These are phyloP conservation scores for Gloeophyllum trabeum DNA, from an alignment of 768 basidiomycete species.

Conservation along the genomic window DNA sequence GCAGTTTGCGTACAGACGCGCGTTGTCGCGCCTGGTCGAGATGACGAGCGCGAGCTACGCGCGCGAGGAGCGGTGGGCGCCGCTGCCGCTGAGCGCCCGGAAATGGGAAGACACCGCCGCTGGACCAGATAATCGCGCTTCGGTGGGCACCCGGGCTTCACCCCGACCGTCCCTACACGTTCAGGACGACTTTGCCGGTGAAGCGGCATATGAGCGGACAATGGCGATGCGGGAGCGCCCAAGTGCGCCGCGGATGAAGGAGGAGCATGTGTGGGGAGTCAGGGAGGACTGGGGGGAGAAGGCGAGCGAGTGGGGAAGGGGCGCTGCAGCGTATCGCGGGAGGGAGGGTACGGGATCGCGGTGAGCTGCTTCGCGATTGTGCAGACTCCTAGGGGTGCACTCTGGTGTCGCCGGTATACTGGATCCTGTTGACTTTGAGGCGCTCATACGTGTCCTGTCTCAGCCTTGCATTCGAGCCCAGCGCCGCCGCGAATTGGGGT, in stretches of 20 bases:
- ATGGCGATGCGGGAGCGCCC: constrained; percentile 11
- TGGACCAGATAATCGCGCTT: not conserved
- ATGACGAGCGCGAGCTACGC: constrained; percentile 34
- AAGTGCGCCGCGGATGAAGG: constrained; percentile 20
- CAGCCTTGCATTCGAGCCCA: too few relatives aligned
- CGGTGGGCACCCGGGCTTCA: not conserved
- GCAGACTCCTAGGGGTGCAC: too few relatives aligned
- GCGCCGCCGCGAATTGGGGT: too few relatives aligned
- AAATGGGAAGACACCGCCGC: constrained; percentile 17
- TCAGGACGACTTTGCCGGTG: constrained; percentile 10
- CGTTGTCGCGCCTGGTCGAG: constrained; percentile 45
- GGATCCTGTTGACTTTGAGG: too few relatives aligned
- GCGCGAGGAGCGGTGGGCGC: constrained; percentile 21
- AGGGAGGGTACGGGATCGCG: too few relatives aligned
- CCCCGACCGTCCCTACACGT: constrained; percentile 12
- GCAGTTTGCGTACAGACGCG: constrained; percentile 51
- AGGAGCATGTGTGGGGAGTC: constrained; percentile 27
- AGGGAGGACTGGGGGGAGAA: constrained; percentile 24
- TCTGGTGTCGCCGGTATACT: too few relatives aligned
- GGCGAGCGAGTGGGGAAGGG: constrained; percentile 12
- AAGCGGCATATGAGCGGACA: not conserved
- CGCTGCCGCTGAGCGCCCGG: constrained; percentile 18
- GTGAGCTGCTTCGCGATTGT: too few relatives aligned
- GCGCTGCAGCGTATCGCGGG: constrained; percentile 9
- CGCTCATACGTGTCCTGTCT: too few relatives aligned